These are phyloP conservation scores for Sapria himalayana DNA, from an alignment of 345 rosid species.

Conservation along the genomic window DNA sequence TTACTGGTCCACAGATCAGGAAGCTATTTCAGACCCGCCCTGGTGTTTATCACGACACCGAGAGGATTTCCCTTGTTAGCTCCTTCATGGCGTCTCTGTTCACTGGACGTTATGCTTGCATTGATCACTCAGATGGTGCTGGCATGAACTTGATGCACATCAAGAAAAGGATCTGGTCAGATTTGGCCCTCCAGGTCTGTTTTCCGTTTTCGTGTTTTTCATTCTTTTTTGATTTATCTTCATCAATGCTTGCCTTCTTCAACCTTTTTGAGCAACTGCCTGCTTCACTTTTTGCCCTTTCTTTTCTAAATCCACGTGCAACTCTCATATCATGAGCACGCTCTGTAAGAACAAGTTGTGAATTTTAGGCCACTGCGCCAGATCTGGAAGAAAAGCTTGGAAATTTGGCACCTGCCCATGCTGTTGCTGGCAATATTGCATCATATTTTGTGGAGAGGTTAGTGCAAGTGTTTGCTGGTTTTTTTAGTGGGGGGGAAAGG, in stretches of 20 bases:
- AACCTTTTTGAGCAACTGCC: neutral
- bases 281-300: too few relatives aligned
- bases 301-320: neutral
- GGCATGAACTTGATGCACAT: constrained; percentile 98
- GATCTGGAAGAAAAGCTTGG: constrained; percentile 75
- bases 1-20: constrained; percentile 73
- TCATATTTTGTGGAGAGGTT: constrained; percentile 74
- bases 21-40: constrained; percentile 33
- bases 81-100: constrained; percentile 79
- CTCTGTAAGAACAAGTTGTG: too few relatives aligned
- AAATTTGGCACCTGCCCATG: constrained; percentile 73
- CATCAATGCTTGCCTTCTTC: neutral
- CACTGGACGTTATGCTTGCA: constrained; percentile 53
- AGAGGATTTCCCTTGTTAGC: constrained; percentile 84
- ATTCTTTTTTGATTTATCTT: neutral
- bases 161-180: constrained; percentile 43
- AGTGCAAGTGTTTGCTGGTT: constrained; percentile 6
- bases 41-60: constrained; percentile 34
- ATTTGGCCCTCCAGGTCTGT: constrained; percentile 42
- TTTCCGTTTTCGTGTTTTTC: neutral
- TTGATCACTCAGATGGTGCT: constrained; percentile 78
- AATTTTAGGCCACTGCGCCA: constrained; percentile 62
- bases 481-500: too few relatives aligned
- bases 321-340: neutral
- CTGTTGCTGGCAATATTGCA: constrained; percentile 59